A percentile compares a stretch with the other conserved stretches of the same genome.
Evolutionary conservation across 257 asterid species (phyloP).

Genomic region (Cinchona pubescens): DNA sequence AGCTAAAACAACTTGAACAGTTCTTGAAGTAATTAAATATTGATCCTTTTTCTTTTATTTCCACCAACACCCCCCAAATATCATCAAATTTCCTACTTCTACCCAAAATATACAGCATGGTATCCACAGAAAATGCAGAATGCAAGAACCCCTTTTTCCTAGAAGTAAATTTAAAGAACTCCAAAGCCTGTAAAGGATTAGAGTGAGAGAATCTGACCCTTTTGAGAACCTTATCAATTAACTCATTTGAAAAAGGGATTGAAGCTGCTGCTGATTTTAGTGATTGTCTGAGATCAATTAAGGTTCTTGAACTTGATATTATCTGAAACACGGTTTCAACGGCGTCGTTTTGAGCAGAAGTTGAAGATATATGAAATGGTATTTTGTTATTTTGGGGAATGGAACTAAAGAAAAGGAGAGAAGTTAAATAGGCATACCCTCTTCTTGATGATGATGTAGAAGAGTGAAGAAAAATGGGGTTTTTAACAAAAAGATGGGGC

Average conservation of each 20-base stretch:
- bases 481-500: background rate
- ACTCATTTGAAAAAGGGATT: constrained; percentile 55
- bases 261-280: constrained; percentile 51
- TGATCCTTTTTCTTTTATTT: constrained; percentile 61
- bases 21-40: constrained; percentile 65
- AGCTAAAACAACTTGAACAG: constrained; percentile 76
- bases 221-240: constrained; percentile 63
- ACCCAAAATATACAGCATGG: constrained; percentile 73
- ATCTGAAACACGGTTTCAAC: constrained; percentile 52
- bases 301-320: constrained; percentile 48
- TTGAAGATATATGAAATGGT: constrained; percentile 4
- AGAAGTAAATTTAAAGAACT: constrained; percentile 54
- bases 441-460: background rate
- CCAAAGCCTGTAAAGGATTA: constrained; percentile 65
- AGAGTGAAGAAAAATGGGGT: constrained; percentile 5
- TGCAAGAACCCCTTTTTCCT: constrained; percentile 51
- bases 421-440: background rate
- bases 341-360: constrained; percentile 30
- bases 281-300: constrained; percentile 47
- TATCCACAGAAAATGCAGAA: constrained; percentile 64
- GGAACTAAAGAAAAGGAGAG: constrained; percentile 16
- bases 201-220: constrained; percentile 88
- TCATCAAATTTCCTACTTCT: constrained; percentile 62
- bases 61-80: constrained; percentile 63
- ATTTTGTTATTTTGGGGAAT: background rate